Evolutionary conservation across 1,139 yeast species (phyloP).

Genomic region (Pichia kudriavzevii): DNA sequence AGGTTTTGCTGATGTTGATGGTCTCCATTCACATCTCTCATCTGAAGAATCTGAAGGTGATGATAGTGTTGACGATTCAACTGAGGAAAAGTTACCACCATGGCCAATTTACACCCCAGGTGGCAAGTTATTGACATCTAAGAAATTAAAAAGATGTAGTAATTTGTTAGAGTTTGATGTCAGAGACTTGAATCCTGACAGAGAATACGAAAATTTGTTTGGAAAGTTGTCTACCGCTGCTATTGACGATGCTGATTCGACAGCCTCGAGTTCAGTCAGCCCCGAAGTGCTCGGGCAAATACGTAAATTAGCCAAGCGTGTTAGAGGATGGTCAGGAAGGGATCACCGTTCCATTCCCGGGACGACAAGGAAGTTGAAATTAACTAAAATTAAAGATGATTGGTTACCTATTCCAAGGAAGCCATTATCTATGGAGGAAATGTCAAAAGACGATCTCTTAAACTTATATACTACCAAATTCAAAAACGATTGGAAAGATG

Average conservation of each 20-base stretch:
- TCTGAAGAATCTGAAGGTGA: constrained; percentile 10
- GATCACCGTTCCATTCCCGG: constrained; percentile 72
- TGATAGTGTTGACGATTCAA: constrained; percentile 13
- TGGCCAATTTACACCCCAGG: constrained; percentile 32
- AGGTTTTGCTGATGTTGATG: constrained; percentile 14
- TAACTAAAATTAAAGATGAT: constrained; percentile 72
- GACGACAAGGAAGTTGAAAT: constrained; percentile 53
- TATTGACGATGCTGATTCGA: constrained; percentile 65
- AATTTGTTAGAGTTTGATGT: constrained; percentile 40
- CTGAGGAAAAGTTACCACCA: constrained; percentile 23
- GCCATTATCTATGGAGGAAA: constrained; percentile 56
- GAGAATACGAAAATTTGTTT: constrained; percentile 65
- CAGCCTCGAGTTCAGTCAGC: constrained; percentile 49
- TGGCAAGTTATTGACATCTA: constrained; percentile 39
- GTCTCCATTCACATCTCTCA: too few relatives aligned
- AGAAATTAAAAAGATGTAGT: constrained; percentile 33
- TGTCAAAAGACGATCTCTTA: constrained; percentile 35
- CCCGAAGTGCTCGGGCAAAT: constrained; percentile 63
- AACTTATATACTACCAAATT: constrained; percentile 34
- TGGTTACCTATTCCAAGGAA: constrained; percentile 70
- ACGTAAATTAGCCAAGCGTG: constrained; percentile 51
- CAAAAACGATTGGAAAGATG: constrained; percentile 44
- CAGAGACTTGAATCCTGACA: constrained; percentile 68
- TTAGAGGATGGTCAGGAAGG: constrained; percentile 79
- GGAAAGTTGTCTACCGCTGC: constrained; percentile 67